These are phyloP conservation scores for Beauveria brongniartii DNA, from an alignment of 2,329 filamentous ascomycete genomes.

Conservation along the genomic window DNA sequence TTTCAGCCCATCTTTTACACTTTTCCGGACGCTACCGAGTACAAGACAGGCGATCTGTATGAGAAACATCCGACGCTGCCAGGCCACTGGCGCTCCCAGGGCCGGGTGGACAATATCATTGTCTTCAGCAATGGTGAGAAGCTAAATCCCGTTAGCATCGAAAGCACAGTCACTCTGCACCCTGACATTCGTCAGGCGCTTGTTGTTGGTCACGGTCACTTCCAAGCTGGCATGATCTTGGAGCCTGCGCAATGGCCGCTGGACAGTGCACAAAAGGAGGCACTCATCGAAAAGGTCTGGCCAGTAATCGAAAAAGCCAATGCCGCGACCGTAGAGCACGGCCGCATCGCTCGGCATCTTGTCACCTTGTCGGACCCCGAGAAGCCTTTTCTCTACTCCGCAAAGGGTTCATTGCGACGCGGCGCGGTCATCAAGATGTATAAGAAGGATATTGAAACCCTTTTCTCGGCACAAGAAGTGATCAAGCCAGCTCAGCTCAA, in stretches of 20 bases:
- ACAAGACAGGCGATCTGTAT: slow-evolving; percentile 30
- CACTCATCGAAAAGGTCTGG: slow-evolving; percentile 36
- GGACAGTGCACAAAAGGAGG: slow-evolving; percentile 14
- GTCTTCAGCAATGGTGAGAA: slow-evolving; percentile 45
- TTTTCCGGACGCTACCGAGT: slow-evolving; percentile 26
- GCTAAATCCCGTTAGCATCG: slow-evolving; percentile 37
- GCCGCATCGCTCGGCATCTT: slow-evolving; percentile 33
- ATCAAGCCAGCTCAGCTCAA: slow-evolving; percentile 15
- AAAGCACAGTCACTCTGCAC: slow-evolving; percentile 30
- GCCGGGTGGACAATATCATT: slow-evolving; percentile 34
- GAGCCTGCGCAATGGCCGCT: slow-evolving; percentile 30
- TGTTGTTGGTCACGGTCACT: slow-evolving; percentile 36
- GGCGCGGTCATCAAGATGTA: slow-evolving; percentile 31
- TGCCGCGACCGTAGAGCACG: slow-evolving; percentile 35
- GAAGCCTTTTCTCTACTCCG: slow-evolving; percentile 35
- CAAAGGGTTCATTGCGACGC: slow-evolving; percentile 40
- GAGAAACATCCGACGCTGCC: slow-evolving; percentile 33
- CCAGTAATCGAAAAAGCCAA: slow-evolving; percentile 34
- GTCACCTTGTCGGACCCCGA: slow-evolving; percentile 29
- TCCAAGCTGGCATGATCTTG: slow-evolving; percentile 40
- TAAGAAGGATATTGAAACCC: slow-evolving; percentile 31
- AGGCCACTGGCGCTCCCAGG: slow-evolving; percentile 22
- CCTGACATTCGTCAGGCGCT: slow-evolving; percentile 32
- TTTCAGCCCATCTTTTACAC: slow-evolving; percentile 28
- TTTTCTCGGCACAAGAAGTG: slow-evolving; percentile 27